These are phyloP conservation scores for Trichophyton schoenleinii DNA, from an alignment of 2,329 filamentous ascomycete species.

Conservation along the genomic window DNA sequence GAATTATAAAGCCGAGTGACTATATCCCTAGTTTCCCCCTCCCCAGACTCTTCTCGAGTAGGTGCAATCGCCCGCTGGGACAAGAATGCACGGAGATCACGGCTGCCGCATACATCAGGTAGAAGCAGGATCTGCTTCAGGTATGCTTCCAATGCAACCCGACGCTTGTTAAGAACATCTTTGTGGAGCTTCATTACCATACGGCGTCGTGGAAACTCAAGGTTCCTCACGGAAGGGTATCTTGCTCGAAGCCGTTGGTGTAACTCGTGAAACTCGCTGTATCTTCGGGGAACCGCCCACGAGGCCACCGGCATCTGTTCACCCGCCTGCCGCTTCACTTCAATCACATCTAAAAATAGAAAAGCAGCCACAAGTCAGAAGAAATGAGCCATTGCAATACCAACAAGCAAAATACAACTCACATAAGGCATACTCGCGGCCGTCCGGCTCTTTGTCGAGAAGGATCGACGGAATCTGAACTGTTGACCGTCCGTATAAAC, in stretches of 20 bases:
- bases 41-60: slow-evolving; percentile 44
- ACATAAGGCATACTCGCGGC: slow-evolving; percentile 82
- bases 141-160: slow-evolving; percentile 73
- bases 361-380: background rate
- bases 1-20: slow-evolving; percentile 93
- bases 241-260: slow-evolving; percentile 75
- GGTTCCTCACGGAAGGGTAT: slow-evolving; percentile 74
- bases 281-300: slow-evolving; percentile 84
- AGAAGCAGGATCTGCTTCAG: slow-evolving; percentile 67
- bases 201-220: slow-evolving; percentile 84
- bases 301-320: slow-evolving; percentile 95
- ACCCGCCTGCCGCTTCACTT: slow-evolving; percentile 78
- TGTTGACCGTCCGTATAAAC: slow-evolving; percentile 79
- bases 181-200: slow-evolving; percentile 94
- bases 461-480: slow-evolving; percentile 87
- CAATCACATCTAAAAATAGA: slow-evolving; percentile 56
- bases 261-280: slow-evolving; percentile 93
- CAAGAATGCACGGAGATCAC: slow-evolving; percentile 81
- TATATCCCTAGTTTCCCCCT: slow-evolving; percentile 63
- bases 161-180: slow-evolving; percentile 85
- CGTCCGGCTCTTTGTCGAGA: slow-evolving; percentile 81
- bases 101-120: slow-evolving; percentile 85
- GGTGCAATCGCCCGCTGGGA: slow-evolving; percentile 72
- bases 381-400: background rate
- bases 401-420: slow-evolving; percentile 21